phyloP scores from a whole-genome alignment of 2,329 filamentous ascomycete species.

The Emericellopsis cladophorae region DNA sequence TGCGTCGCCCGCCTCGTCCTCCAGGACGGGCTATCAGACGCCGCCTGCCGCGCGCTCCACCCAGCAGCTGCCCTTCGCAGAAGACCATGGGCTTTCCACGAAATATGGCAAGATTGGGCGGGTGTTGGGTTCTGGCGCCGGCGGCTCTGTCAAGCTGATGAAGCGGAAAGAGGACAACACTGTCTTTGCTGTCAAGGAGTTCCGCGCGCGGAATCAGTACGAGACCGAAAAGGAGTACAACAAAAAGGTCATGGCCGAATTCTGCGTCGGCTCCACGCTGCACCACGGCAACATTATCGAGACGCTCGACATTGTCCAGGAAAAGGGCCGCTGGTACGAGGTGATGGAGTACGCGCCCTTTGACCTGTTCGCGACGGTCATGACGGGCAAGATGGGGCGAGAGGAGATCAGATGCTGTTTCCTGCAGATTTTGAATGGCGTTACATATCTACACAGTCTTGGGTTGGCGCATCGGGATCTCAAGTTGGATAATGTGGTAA shows the following conservation, averaged over 20 bases:
- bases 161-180: constrained; percentile 85
- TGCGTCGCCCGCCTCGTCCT: constrained; percentile 45
- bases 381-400: constrained; percentile 94
- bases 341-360: constrained; percentile 98
- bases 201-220: constrained; percentile 80
- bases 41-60: constrained; percentile 31
- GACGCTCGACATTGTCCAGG: constrained; percentile 89
- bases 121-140: constrained; percentile 85
- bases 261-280: constrained; percentile 92
- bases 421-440: constrained; percentile 86
- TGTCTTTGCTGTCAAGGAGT: constrained; percentile 96
- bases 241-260: constrained; percentile 96
- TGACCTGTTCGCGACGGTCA: constrained; percentile 94
- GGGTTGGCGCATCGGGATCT: constrained; percentile 89
- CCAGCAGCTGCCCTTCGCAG: constrained; percentile 73
- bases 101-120: constrained; percentile 96
- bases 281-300: constrained; percentile 98
- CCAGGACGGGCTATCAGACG: constrained; percentile 35
- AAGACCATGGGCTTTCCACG: constrained; percentile 79
- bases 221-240: constrained; percentile 92
- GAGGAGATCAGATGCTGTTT: constrained; percentile 88
- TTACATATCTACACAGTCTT: constrained; percentile 90
- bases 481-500: constrained; percentile 95
- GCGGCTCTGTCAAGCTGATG: constrained; percentile 87
- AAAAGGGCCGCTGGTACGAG: constrained; percentile 91